Evolutionary conservation across 2,329 filamentous ascomycete species (phyloP), one percentile per base, ranked within the genome.

Genomic region (Claviceps purpurea): DNA sequence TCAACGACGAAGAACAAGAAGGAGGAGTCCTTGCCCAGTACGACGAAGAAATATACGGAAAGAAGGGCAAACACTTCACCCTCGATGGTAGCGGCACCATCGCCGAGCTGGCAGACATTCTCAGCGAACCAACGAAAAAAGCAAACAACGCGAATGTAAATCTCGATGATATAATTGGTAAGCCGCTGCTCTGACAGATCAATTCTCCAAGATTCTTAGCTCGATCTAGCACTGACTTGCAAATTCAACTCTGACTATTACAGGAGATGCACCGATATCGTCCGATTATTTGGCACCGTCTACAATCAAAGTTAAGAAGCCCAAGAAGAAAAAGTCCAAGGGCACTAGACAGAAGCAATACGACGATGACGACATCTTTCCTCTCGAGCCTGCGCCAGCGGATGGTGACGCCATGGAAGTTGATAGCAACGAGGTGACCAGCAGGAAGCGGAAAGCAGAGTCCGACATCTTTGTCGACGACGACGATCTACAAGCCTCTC

Each of bases 21-120:
- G 73, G 76, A 18, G 77, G 78, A 5, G 82, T 98, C 24, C 71
- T 98, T 43, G 81, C 87, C 14, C 91, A 98, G 60, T 98, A 98
- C 63, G 93, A 97, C 60, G 93, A 97, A 57, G 91, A 95, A 62
- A 94, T 96, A 50, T 80, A 85, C 39, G 89, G 89, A 52, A 95
- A 95, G 69, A 93, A 94, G 70, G 73, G 77, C 52, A 95, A 94
- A 65, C 78, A 79, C 24, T 98, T 98, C 61, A 95, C 87, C 0
- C 73, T 98, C 16, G 88, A 95, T 65, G 83, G 82, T 2, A 77
- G 82, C 55, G 90, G 89, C 2, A 83, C 80, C 38, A 83, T 73
- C 24, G 77, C 78, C 14, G 83, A 87, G 58, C 73, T 84, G 47
- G 71, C 77, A 18, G 78, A 82, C 56, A 76, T 75, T 41, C 64